Conservation (phyloP, 2,329 filamentous ascomycete genomes). For the Decorospora gaudefroyi region DNA sequence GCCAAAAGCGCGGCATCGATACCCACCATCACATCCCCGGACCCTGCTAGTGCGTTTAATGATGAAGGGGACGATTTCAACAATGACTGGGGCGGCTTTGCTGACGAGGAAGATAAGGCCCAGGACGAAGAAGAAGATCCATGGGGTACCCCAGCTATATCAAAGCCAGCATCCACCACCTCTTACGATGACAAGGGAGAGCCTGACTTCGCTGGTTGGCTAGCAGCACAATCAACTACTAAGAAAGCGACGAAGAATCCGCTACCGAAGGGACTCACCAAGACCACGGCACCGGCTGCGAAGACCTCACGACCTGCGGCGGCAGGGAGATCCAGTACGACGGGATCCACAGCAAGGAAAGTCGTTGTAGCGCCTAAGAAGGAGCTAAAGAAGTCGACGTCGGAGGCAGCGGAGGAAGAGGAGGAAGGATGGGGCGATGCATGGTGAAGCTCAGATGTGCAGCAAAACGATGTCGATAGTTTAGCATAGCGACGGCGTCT, state of each 20-base stretch:
- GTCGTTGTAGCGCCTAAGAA: constrained; percentile 36
- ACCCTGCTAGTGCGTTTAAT: constrained; percentile 57
- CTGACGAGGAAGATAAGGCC: constrained; percentile 56
- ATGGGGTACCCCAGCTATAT: constrained; percentile 53
- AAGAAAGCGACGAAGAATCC: constrained; percentile 68
- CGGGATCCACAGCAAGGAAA: constrained; percentile 39
- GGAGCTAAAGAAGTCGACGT: constrained; percentile 39
- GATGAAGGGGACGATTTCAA: constrained; percentile 62
- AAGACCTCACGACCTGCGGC: constrained; percentile 43
- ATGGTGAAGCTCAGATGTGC: constrained; percentile 31
- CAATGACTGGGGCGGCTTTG: constrained; percentile 77
- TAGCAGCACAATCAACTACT: constrained; percentile 80
- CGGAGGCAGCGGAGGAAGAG: constrained; percentile 50
- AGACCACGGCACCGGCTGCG: constrained; percentile 52
- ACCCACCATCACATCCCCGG: constrained; percentile 36
- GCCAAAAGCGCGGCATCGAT: constrained; percentile 35
- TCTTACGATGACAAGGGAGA: constrained; percentile 83
- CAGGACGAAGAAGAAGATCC: constrained; percentile 61
- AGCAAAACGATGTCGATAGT: constrained; percentile 4
- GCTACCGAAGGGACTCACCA: constrained; percentile 81
- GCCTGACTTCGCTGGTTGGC: constrained; percentile 94
- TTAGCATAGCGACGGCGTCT: constrained; percentile 19
- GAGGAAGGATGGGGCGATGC: constrained; percentile 49
- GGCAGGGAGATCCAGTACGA: constrained; percentile 37
- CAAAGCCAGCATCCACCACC: constrained; percentile 46